Conservation (phyloP, 2,329 filamentous ascomycete species). For the Cladosporium sp. region DNA sequence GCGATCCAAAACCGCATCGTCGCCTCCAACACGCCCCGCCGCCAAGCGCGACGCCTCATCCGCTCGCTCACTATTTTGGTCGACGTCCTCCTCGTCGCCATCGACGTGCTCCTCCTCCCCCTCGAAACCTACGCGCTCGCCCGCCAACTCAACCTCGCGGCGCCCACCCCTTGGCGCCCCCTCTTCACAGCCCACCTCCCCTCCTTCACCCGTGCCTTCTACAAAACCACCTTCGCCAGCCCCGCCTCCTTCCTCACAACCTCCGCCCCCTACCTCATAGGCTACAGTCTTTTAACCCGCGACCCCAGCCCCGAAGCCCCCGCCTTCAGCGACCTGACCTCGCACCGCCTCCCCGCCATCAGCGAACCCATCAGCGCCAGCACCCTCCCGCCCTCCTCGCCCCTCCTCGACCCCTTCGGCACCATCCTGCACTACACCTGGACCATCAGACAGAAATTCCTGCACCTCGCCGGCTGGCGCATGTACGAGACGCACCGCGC, state of each 20-base stretch:
- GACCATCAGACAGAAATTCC: constrained; percentile 13
- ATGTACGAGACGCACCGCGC: constrained; percentile 9
- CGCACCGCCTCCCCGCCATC: constrained; percentile 18
- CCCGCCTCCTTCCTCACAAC: not conserved
- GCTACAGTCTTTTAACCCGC: constrained; percentile 3
- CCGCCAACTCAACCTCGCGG: constrained; percentile 22
- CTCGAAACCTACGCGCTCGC: constrained; percentile 22
- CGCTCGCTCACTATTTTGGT: constrained; percentile 12
- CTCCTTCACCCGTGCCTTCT: constrained; percentile 16
- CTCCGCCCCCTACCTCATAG: constrained; percentile 14
- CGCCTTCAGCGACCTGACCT: constrained; percentile 17
- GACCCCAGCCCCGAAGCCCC: constrained; percentile 2
- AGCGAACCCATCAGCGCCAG: constrained; percentile 11
- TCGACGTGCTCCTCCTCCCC: constrained; percentile 23
- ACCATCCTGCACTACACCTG: constrained; percentile 20
- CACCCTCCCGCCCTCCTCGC: not conserved
- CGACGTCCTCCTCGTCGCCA: constrained; percentile 14
- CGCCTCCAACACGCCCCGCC: constrained; percentile 9
- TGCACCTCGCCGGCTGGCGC: constrained; percentile 21
- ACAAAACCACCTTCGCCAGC: constrained; percentile 12
- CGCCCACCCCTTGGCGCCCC: constrained; percentile 17
- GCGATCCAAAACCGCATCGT: constrained; percentile 14
- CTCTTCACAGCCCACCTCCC: constrained; percentile 15
- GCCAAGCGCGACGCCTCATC: constrained; percentile 14
- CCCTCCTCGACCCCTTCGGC: constrained; percentile 18